Evolutionary conservation across 805 yeast genomes (phyloP), one percentile per base, ranked within the genome.

Genomic region (Hanseniaspora hatyaiensis): DNA sequence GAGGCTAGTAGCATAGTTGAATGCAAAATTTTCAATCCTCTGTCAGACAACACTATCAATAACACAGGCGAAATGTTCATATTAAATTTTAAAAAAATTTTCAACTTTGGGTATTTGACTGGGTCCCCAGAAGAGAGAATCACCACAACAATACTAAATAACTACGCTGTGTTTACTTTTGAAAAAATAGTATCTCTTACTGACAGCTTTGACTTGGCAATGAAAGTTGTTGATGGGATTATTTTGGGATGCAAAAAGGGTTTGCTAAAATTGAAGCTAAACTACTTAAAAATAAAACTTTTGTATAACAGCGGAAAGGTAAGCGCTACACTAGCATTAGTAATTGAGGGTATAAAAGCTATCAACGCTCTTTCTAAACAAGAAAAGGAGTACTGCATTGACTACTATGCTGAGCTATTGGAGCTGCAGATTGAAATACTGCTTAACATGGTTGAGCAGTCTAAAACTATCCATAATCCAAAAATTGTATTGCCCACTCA

Each of bases 11-110:
- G 75, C 43, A 72, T 92, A 49, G 94, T 87, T 8, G 95, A 88
- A 59, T 81, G 92, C 32, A 74, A 95, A 54, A 77, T 81, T 51
- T 70, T 85, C 49, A 82, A 86, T 56, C 96, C 96, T 4, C 73
- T 92, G 34, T 54, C 57, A 3, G 54, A 64, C 2, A 64, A 65
- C 23, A 59, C 63, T 43, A 50, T 63, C 15, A 65, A 57, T 47
- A 54, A 53, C 29, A 58, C 59, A 3, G 53, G 63, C 2, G 61
- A 62, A 18, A 53, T 54, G 22, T 63, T 62, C 28, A 62, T 63
- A 30, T 24, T 39, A 16, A 50, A 56, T 9, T 49, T 59, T 22
- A 62, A 62, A 48, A 65, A 64, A 8, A 19, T 59, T 24, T 60
- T 62, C 4, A 61, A 62, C 53, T 57, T 58, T 37, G 55, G 55